Conservation (phyloP, 106 monocot species). For the Narthecium ossifragum region DNA sequence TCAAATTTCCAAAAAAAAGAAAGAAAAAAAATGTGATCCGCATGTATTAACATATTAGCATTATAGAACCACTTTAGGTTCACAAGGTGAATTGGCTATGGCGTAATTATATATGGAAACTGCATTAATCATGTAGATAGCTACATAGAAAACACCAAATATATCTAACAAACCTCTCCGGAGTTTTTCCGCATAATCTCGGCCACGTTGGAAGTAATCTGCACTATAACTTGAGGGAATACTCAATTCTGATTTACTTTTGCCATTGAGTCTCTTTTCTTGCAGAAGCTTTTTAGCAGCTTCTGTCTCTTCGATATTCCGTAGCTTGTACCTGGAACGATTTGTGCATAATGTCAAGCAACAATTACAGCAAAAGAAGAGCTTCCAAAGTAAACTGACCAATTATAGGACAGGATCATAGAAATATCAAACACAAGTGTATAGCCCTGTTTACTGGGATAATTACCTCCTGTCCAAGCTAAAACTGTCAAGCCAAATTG, state of each 20-base stretch:
- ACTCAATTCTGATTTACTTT: conserved; percentile 60
- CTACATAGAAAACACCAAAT: neutral
- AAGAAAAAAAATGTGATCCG: no score
- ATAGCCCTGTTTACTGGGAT: no score
- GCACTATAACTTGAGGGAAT: conserved; percentile 98
- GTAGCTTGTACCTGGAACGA: conserved; percentile 70
- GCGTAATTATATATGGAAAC: no score
- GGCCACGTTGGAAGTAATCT: conserved; percentile 92
- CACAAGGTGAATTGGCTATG: no score
- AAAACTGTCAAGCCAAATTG: no score
- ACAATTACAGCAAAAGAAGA: neutral
- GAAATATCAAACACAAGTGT: no score
- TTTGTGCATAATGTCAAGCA: neutral
- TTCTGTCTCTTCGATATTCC: conserved; percentile 97
- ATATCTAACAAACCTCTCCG: conserved; percentile 57
- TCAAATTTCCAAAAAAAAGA: no score
- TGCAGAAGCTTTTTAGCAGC: conserved; percentile 94
- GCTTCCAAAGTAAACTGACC: no score
- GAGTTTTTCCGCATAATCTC: conserved; percentile 89
- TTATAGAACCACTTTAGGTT: no score
- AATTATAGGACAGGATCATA: no score
- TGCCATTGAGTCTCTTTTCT: conserved; percentile 77
- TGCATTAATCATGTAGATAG: neutral
- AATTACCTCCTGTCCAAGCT: no score
- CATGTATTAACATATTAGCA: no score